Base-by-base conservation (phyloP, 2,329 filamentous ascomycete species). In the Calonectria hawksworthii region DNA sequence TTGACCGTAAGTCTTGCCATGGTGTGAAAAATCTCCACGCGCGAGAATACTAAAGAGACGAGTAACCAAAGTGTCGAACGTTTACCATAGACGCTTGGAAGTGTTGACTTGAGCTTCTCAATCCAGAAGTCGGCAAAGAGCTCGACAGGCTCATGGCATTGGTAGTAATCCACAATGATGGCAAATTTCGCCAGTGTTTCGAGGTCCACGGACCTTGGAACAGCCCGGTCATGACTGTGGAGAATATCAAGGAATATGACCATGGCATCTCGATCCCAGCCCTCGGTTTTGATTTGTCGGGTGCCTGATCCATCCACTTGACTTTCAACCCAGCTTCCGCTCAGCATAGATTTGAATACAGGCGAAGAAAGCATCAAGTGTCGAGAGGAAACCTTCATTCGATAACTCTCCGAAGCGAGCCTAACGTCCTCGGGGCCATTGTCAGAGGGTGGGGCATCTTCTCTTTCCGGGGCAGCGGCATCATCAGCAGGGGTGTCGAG, bases 131-230 rank as follows among this genome's bases (percentile, higher is more conserved):
- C 30, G 5, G 5, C 51, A 11, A 66, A 61, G 6, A 30, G 26
- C 1, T 75, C 50, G 3, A 68, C 6, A 0, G 14, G 38, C 0
- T 77, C 75, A 7, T 72, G 66, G 4, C 59, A 74, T 2, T 72
- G 34, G 3, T 77, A 77, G 9, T 77, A 68, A 6, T 77, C 75
- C 10, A 74, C 65, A 0, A 77, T 41, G 0, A 71, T 61, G 2
- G 70, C 52, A 3, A 77, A 41, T 0, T 74, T 67, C 16, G 64
- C 28, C 0, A 77, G 4, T 0, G 69, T 70, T 0, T 44, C 2
- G 1, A 75, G 16, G 9, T 13, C 64, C 3, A 74, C 1, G 0
- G 56, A 0, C 0, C 8, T 38, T 0, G 68, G 75, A 1, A 72
- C 23, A 0, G 9, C 5, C 0, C 1, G 34, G 16, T 68, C 5